phyloP scores from a whole-genome alignment of 2,329 filamentous ascomycete genomes.

The Aschersonia sp. region DNA sequence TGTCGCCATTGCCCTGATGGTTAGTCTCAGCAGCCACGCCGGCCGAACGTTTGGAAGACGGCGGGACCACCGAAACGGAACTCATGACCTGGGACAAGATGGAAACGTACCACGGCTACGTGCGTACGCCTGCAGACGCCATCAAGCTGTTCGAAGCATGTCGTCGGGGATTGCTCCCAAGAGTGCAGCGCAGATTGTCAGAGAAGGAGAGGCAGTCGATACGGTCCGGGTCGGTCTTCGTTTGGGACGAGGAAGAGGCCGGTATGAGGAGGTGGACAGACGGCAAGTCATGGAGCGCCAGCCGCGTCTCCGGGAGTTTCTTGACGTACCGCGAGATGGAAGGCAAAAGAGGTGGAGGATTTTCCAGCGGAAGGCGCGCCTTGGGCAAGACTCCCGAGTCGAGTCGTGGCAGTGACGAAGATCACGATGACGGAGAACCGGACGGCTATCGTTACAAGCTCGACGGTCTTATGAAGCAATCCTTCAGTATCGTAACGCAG shows the following conservation, averaged over 20 bases:
- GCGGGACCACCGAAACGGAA: conserved; percentile 4
- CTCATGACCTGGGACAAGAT: conserved; percentile 34
- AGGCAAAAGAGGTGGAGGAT: conserved; percentile 79
- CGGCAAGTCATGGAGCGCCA: conserved; percentile 97
- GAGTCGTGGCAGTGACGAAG: conserved; percentile 67
- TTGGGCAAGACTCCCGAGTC: conserved; percentile 73
- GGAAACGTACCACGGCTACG: conserved; percentile 94
- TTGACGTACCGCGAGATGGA: conserved; percentile 98
- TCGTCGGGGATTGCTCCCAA: conserved; percentile 71
- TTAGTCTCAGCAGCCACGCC: background rate
- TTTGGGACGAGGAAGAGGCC: conserved; percentile 98
- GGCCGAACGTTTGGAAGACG: conserved; percentile 4
- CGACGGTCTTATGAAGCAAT: conserved; percentile 98
- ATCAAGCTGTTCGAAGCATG: conserved; percentile 99
- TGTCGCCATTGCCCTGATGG: background rate
- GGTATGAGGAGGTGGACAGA: conserved; percentile 98
- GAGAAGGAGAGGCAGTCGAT: conserved; percentile 97
- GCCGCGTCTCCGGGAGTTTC: conserved; percentile 92
- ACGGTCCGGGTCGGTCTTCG: conserved; percentile 91
- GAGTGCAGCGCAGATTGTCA: conserved; percentile 83
- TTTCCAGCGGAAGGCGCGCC: conserved; percentile 42
- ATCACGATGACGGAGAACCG: conserved; percentile 70
- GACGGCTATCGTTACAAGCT: conserved; percentile 92
- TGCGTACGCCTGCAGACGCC: conserved; percentile 89
- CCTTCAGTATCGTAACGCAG: conserved; percentile 95